Base-by-base conservation (phyloP, 306 rosid species). In the Lotus japonicus region DNA sequence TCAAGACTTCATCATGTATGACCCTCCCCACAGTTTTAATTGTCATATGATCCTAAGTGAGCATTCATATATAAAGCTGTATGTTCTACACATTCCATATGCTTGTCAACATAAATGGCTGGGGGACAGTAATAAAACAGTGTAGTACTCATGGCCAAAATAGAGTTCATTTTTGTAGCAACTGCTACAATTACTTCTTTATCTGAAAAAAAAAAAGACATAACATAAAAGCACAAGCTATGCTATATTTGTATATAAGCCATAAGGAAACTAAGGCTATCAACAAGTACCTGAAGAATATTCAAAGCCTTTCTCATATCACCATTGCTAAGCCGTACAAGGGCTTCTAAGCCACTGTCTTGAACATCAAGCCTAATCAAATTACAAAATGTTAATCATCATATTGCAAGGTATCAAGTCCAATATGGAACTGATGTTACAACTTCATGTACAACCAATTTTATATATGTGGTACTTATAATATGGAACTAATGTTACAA, bases 231-330 rank as follows among this genome's bases (percentile, higher is more conserved):
- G 56, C 15, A 55, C 68, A 54, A 17, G 61, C 28, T 16, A 18
- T 8, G 14, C 39, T 23, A 65, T 19, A 17, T 74, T 50, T 57
- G 15, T 11, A 33, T 14, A 43, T 35, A 38, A 43, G 50, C 4
- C 31, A 26, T 26, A 26, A 43, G 50, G 49, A 60, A 76, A 52
- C 13, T 46, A 72, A 67, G 21, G 36, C 26, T 38, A 35, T 14
- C 39, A 31, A 41, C 11, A 33, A 50, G 57, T 70, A 92, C 97
- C 97, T 92, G 97, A 82, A 92, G 83, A 55, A 89, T 89, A 53
- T 92, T 92, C 82, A 92, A 73, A 19, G 92, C 97, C 85, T 84
- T 92, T 82, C 97, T 89, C 96, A 92, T 92, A 74, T 92, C 97
- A 60, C 97, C 97, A 71, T 80, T 89, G 87, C 97, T 84, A 36